A percentile compares a stretch with the other conserved stretches of the same genome.
phyloP scores from a whole-genome alignment of 2,329 filamentous ascomycete genomes.

The Paracoccidioides brasiliensis region DNA sequence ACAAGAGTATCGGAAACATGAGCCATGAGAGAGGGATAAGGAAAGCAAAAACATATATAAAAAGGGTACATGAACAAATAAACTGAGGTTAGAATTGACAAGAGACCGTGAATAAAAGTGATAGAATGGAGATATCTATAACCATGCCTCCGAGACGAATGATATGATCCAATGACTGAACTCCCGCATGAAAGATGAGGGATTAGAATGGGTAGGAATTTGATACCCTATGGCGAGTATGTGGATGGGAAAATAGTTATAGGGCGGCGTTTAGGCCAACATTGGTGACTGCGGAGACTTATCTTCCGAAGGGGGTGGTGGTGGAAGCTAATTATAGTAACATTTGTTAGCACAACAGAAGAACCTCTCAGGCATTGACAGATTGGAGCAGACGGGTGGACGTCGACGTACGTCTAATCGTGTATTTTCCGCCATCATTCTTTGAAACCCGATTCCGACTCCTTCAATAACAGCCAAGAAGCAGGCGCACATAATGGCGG shows the following conservation, averaged over 20 bases:
- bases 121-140: neutral
- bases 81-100: neutral
- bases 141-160: neutral
- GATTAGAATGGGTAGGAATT: neutral
- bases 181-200: conserved; percentile 2
- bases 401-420: conserved; percentile 52
- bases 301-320: neutral
- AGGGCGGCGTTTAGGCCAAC: neutral
- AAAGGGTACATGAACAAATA: neutral
- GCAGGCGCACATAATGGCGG: conserved; percentile 89
- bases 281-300: neutral
- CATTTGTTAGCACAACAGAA: neutral
- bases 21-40: neutral
- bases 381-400: neutral
- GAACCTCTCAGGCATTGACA: neutral
- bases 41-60: neutral
- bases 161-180: conserved; percentile 1
- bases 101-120: neutral
- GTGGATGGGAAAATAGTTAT: neutral
- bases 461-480: conserved; percentile 93
- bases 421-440: conserved; percentile 84
- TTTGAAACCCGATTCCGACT: conserved; percentile 88
- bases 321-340: neutral
- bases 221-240: neutral
- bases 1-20: neutral